Evolutionary conservation across 2,329 filamentous ascomycete species (phyloP).

Genomic region (Huntiella moniliformis): DNA sequence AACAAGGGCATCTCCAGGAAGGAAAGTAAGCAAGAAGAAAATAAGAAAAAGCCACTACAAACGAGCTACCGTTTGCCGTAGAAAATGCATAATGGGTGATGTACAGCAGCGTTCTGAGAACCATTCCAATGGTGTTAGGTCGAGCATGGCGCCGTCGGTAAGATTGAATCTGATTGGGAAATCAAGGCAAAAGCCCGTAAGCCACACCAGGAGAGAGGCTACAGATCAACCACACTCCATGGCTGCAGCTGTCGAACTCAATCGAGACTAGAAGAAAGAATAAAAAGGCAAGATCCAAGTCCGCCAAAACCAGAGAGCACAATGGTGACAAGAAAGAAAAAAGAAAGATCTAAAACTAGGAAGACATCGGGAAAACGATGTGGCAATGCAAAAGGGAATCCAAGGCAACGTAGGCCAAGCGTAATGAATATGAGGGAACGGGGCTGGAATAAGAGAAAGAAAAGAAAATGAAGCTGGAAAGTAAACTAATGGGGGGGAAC

Average conservation of each 20-base stretch:
- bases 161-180: no score
- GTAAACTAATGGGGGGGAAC: slow-evolving; percentile 6
- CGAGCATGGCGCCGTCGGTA: no score
- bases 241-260: no score
- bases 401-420: no score
- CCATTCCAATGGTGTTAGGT: no score
- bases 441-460: not conserved
- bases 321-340: slow-evolving; percentile 6
- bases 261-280: no score
- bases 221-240: no score
- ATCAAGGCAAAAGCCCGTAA: no score
- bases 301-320: slow-evolving; percentile 5
- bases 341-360: not conserved
- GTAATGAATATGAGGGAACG: not conserved
- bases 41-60: slow-evolving; percentile 3
- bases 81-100: slow-evolving; percentile 11
- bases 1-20: slow-evolving; percentile 4
- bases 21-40: not conserved
- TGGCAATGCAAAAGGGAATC: not conserved
- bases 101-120: not conserved
- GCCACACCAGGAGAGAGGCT: no score
- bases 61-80: slow-evolving; percentile 1
- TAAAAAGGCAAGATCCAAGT: not conserved
- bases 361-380: slow-evolving; percentile 1
- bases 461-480: not conserved